Conservation (phyloP, 2,329 filamentous ascomycete species). For the Exophiala lecanii-corni region DNA sequence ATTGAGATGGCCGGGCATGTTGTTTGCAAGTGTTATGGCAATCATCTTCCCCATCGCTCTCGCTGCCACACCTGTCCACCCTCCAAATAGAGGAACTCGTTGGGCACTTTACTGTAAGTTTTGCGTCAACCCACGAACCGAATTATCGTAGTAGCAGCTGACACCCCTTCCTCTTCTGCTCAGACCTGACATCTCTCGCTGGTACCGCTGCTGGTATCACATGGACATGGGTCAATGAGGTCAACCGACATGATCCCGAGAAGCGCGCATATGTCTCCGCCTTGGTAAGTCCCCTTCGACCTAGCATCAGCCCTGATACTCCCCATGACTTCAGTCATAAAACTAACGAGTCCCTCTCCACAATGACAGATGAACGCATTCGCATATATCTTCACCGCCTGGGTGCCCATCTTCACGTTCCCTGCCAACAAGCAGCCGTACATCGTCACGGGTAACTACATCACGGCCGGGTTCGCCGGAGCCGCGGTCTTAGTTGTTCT, state of each 20-base stretch:
- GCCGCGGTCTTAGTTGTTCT: not conserved
- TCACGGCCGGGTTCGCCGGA: conserved; percentile 2
- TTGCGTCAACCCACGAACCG: too few species aligned
- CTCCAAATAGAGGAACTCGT: not conserved
- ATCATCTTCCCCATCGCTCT: conserved; percentile 5
- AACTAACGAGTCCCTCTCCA: not conserved
- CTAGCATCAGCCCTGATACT: too few species aligned
- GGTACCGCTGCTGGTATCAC: conserved; percentile 4
- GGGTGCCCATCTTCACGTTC: conserved; percentile 6
- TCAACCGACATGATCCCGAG: conserved; percentile 4
- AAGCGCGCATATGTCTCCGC: conserved; percentile 6
- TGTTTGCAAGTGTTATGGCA: conserved; percentile 4
- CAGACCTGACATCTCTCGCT: conserved; percentile 2
- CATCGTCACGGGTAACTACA: conserved; percentile 3
- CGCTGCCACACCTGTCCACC: conserved; percentile 5
- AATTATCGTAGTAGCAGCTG: too few species aligned
- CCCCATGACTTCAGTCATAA: not conserved
- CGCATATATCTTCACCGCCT: conserved; percentile 5
- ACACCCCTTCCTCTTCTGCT: too few species aligned
- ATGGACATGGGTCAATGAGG: conserved; percentile 5
- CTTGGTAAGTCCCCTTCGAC: conserved; percentile 1
- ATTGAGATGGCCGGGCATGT: conserved; percentile 1
- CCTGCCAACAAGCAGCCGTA: conserved; percentile 7
- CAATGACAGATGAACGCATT: conserved; percentile 8
- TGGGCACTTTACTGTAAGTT: conserved; percentile 5